Evolutionary conservation across 805 yeast species (phyloP).

Genomic region (Wickerhamomyces rabaulensis): DNA sequence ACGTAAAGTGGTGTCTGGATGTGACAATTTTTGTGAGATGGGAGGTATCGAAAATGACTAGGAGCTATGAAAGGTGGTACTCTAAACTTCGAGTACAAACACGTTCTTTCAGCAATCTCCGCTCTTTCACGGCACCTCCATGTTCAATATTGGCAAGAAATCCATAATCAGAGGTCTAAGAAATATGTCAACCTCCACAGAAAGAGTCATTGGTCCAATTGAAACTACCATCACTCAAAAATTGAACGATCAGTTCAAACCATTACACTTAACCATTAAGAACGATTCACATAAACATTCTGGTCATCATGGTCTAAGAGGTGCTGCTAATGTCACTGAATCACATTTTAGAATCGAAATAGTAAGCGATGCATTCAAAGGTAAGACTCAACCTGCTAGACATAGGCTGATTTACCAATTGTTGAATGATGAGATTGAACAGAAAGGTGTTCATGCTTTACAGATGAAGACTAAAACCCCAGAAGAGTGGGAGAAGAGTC

Average conservation of each 20-base stretch:
- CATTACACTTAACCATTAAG: conserved; percentile 42
- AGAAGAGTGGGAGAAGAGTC: conserved; percentile 35
- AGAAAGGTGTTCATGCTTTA: conserved; percentile 78
- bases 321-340: conserved; percentile 66
- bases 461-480: conserved; percentile 80
- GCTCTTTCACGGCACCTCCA: neutral
- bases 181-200: conserved; percentile 18
- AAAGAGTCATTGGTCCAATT: conserved; percentile 19
- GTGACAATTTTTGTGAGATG: neutral
- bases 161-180: conserved; percentile 8
- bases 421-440: conserved; percentile 66
- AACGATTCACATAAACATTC: conserved; percentile 89
- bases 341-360: conserved; percentile 78
- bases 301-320: conserved; percentile 78
- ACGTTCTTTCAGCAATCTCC: too few species aligned
- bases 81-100: too few species aligned
- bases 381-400: conserved; percentile 62
- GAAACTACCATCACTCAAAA: conserved; percentile 18
- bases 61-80: too few species aligned
- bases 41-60: too few species aligned
- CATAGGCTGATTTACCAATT: conserved; percentile 71
- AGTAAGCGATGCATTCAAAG: conserved; percentile 63
- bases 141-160: neutral
- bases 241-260: conserved; percentile 28
- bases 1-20: neutral